These are phyloP conservation scores for Ceriops tagal DNA, from an alignment of 345 rosid genomes.

Conservation along the genomic window DNA sequence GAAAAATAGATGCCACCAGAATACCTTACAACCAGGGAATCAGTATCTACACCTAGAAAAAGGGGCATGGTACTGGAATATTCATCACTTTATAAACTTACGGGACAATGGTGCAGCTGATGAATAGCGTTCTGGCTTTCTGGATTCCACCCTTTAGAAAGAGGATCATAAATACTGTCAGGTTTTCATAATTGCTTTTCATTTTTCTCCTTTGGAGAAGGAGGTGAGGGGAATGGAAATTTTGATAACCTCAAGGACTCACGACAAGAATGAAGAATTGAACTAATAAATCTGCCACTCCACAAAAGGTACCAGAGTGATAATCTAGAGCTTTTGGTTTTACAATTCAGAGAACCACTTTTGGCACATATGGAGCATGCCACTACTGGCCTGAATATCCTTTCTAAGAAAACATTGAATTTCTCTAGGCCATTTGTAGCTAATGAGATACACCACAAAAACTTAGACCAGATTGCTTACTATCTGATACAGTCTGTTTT, in stretches of 20 bases:
- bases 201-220: too few relatives aligned
- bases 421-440: neutral
- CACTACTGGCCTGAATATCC: neutral
- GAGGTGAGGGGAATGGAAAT: too few relatives aligned
- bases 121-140: slow-evolving; percentile 95
- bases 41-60: neutral
- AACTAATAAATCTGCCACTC: slow-evolving; percentile 1
- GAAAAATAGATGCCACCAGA: neutral
- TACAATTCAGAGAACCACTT: neutral
- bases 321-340: neutral
- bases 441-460: too few relatives aligned
- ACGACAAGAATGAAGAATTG: neutral
- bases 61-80: neutral
- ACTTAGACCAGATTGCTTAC: too few relatives aligned
- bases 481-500: too few relatives aligned
- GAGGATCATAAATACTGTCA: slow-evolving; percentile 21
- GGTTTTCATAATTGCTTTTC: slow-evolving; percentile 8
- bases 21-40: too few relatives aligned
- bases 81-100: slow-evolving; percentile 32
- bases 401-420: neutral
- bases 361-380: neutral
- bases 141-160: slow-evolving; percentile 78
- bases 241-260: slow-evolving; percentile 1
- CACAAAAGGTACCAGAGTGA: neutral
- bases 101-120: slow-evolving; percentile 95